Percentiles rank a stretch among this genome's conserved stretches.
phyloP scores from a whole-genome alignment of 352 stramenopile species.

The Hyphochytrium catenoides region DNA sequence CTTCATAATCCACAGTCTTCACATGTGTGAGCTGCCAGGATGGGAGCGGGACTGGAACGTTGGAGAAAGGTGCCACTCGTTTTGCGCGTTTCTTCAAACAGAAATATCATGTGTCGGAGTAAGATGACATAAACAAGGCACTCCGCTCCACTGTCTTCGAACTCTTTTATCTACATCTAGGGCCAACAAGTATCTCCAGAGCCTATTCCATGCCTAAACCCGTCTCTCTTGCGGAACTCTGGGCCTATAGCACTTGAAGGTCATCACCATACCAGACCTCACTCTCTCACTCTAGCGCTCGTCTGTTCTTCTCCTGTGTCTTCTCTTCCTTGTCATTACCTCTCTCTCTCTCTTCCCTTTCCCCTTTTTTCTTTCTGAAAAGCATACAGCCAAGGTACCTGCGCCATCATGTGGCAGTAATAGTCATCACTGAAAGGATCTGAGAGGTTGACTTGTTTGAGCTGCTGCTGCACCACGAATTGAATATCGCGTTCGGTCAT shows the following conservation, averaged over 20 bases:
- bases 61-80: conserved; percentile 11
- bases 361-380: neutral
- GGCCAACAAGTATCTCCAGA: too few relatives aligned
- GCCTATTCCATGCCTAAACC: too few relatives aligned
- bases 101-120: conserved; percentile 9
- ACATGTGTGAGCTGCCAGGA: conserved; percentile 60
- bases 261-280: too few relatives aligned
- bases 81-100: neutral
- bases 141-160: too few relatives aligned
- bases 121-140: too few relatives aligned
- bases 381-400: conserved; percentile 1
- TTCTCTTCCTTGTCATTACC: too few relatives aligned
- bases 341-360: conserved; percentile 29
- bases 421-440: conserved; percentile 66
- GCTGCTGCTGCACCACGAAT: conserved; percentile 53
- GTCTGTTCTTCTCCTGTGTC: too few relatives aligned
- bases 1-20: conserved; percentile 30
- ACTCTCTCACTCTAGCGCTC: too few relatives aligned
- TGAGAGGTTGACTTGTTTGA: conserved; percentile 56
- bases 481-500: conserved; percentile 57
- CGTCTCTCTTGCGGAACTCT: too few relatives aligned
- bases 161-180: too few relatives aligned
- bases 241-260: too few relatives aligned
- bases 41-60: conserved; percentile 21
- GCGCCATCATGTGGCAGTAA: conserved; percentile 46